A percentile compares a stretch with the other conserved stretches of the same genome.
These are phyloP conservation scores for Sclerospora graminicola DNA, from an alignment of 352 stramenopile genomes.

Conservation along the genomic window DNA sequence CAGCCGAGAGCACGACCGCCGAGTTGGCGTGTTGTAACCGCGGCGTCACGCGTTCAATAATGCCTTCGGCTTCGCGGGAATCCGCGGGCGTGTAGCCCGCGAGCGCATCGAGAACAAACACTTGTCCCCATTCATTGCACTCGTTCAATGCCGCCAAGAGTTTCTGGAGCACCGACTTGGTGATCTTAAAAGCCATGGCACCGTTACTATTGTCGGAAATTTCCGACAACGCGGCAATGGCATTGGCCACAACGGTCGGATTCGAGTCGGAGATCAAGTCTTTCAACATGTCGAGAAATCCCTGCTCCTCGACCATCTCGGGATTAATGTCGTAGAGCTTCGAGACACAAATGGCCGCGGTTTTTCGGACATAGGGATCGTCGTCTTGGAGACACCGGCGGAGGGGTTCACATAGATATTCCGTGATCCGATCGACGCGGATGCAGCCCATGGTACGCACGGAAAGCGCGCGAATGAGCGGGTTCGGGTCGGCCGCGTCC, in stretches of 20 bases:
- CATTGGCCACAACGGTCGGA: conserved; percentile 97
- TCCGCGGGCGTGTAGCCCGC: conserved; percentile 93
- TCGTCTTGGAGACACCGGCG: conserved; percentile 88
- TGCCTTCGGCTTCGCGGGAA: conserved; percentile 94
- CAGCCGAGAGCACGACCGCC: conserved; percentile 95
- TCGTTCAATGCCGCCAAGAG: conserved; percentile 97
- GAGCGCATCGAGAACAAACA: conserved; percentile 96
- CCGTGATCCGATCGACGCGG: conserved; percentile 97
- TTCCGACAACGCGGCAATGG: conserved; percentile 95
- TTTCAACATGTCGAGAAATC: conserved; percentile 93
- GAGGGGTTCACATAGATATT: conserved; percentile 97
- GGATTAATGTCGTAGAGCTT: conserved; percentile 99
- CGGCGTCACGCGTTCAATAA: conserved; percentile 98
- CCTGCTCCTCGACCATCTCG: conserved; percentile 93
- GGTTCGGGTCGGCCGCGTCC: conserved; percentile 86
- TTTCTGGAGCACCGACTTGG: conserved; percentile 95
- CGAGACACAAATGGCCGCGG: conserved; percentile 97
- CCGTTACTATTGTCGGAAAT: conserved; percentile 93
- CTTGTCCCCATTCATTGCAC: conserved; percentile 99
- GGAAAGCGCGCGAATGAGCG: conserved; percentile 93
- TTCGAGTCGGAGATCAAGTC: conserved; percentile 98
- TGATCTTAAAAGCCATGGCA: conserved; percentile 87
- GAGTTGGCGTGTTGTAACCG: conserved; percentile 97
- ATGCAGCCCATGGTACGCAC: conserved; percentile 99
- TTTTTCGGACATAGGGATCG: conserved; percentile 99